Evolutionary conservation across 2,329 filamentous ascomycete species (phyloP), one percentile per base, ranked within the genome.

Genomic region (Colletotrichum tabaci): DNA sequence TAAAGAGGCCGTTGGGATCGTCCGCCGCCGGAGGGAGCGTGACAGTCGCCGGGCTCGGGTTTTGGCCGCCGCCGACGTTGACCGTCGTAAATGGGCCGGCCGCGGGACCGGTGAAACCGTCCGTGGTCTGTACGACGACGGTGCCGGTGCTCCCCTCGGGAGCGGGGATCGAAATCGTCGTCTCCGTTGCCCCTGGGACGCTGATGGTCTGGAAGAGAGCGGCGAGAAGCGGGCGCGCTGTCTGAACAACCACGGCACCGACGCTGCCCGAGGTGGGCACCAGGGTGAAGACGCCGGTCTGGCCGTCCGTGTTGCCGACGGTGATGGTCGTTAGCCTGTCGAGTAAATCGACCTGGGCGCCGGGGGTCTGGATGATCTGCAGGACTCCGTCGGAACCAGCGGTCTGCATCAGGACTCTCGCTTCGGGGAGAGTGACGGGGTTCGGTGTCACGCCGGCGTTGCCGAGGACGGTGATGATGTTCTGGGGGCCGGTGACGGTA

Each of bases 321-420:
- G 64, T 71, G 23, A 67, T 40, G 5, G 68, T 71, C 4, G 57
- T 30, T 23, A 71, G 23, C 16, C 38, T 62, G 23, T 49, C 64
- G 16, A 68, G 53, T 21, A 63, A 55, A 8, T 71, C 47, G n/a
- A 40, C 52, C 23, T 63, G 53, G 26, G 38, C 68, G 44, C 58
- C 68, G 4, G 65, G 52, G 2, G 65, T 60, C 49, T 71, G 65
- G 18, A 71, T 71, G 46, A 71, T 71, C 38, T 64, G 65, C 40
- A 71, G 18, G 7, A 40, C 56, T 8, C 38, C 56, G 1, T 30
- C 40, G 53, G 30, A 12, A n/a, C 21, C 42, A 10, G 7, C 9
- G 15, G 58, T 62, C 52, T 62, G 57, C 15, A 23, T 12, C 1
- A 50, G n/a, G n/a, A 16, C 44, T 40, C 57, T 38, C 8, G 10